Conservation (phyloP, 75 land plant species). For the Cupressus sempervirens region DNA sequence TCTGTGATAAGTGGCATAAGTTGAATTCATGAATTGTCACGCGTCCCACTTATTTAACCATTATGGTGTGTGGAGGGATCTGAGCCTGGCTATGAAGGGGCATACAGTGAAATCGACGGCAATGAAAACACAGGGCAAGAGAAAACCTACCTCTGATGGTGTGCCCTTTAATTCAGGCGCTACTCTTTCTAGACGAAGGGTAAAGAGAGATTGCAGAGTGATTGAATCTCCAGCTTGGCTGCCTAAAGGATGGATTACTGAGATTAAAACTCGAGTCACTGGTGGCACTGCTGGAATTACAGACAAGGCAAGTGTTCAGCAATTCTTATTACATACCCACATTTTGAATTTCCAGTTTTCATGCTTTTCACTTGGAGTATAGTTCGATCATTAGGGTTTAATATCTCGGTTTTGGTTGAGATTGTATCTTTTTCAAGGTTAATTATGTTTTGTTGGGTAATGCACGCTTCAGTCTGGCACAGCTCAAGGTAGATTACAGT, state of each 20-base stretch:
- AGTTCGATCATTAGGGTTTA: not conserved
- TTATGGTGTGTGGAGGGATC: not conserved
- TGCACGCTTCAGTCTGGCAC: not conserved
- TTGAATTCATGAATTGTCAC: not conserved
- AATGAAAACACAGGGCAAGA: not conserved
- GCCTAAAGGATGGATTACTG: slow-evolving; percentile 15
- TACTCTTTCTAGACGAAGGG: not conserved
- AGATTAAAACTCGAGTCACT: slow-evolving; percentile 1
- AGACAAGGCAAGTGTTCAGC: slow-evolving; percentile 14
- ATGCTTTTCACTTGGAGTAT: not conserved
- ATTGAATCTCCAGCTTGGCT: slow-evolving; percentile 19
- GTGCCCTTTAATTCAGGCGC: not conserved
- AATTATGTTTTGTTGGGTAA: not conserved
- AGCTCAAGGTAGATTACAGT: too few species aligned
- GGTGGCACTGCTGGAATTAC: slow-evolving; percentile 13
- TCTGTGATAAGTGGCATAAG: not conserved
- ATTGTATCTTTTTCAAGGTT: not conserved
- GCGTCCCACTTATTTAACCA: not conserved
- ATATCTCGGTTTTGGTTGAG: not conserved
- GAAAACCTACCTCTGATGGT: not conserved
- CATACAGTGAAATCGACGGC: not conserved
- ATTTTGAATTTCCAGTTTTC: not conserved
- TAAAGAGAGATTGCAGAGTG: not conserved
- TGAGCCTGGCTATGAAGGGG: not conserved
- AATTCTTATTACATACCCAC: not conserved